Base-by-base conservation (phyloP, 2,329 filamentous ascomycete genomes). In the Xylariaceae sp. region DNA sequence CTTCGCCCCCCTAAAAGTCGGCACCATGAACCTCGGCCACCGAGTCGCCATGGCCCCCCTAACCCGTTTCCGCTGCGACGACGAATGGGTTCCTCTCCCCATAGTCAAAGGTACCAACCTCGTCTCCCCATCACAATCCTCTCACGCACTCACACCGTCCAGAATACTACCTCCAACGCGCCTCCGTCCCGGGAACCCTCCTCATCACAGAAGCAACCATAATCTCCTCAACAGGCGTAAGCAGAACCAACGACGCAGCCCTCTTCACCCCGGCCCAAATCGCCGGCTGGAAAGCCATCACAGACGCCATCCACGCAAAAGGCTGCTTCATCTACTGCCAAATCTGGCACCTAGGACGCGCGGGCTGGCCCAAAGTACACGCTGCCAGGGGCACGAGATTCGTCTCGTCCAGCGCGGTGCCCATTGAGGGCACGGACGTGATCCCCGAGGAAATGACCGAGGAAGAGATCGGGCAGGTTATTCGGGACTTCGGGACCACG, bases 361-460 rank as follows among this genome's bases (percentile, higher is more conserved):
- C 78, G 1, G 80, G 80, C 1, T 70, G 72, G 7, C 60, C 61
- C 0, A 62, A 66, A 30, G 56, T 67, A 2, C 64, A 67, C n/a
- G 53, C 60, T 4, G 80, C 67, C 75, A 79, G 52, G 76, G 82
- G 62, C 75, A 73, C 66, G 74, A 80, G 59, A 76, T 80, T 73
- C 79, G 81, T 63, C 74, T 83, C 60, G 64, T 65, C 70, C 10
- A 74, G 71, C 56, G 68, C 71, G 66, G 76, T 55, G 70, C 80
- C 15, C 13, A 73, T 80, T 1, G 75, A 79, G 48, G 80, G 80
- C 3, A 77, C 82, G 7, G 72, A 74, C 1, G 73, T 72, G 0
- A 80, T 80, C 3, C 88, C 88, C 1, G 82, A 81, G 56, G 85
- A 79, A 23, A 82, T 92, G 80, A 87, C 81, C 0, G 77, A 83